Evolutionary conservation across 108 stramenopile genomes (phyloP).

Genomic region (Asterionellopsis glacialis): DNA sequence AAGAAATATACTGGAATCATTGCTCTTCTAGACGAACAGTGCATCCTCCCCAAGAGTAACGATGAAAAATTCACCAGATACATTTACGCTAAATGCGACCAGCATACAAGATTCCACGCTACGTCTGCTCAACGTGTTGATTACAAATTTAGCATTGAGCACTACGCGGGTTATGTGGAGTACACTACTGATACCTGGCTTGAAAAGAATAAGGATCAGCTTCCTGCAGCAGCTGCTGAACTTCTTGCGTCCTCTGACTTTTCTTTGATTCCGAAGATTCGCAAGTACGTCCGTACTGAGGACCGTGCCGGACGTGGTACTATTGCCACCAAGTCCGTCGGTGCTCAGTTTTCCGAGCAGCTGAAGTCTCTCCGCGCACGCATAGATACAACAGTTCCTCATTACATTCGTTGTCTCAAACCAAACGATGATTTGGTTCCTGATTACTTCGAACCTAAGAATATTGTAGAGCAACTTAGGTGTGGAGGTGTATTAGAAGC

Average conservation of each 20-base stretch:
- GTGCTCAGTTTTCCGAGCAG: constrained; percentile 81
- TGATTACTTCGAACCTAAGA: constrained; percentile 81
- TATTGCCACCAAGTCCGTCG: constrained; percentile 75
- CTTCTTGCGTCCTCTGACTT: constrained; percentile 67
- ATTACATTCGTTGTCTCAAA: constrained; percentile 92
- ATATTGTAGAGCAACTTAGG: constrained; percentile 86
- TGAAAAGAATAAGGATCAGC: constrained; percentile 90
- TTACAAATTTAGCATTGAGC: constrained; percentile 80
- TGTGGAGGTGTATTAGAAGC: constrained; percentile 96
- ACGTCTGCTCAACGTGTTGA: constrained; percentile 63
- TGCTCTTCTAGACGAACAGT: constrained; percentile 91
- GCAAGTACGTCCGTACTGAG: constrained; percentile 60
- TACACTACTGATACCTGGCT: constrained; percentile 82
- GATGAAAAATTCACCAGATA: constrained; percentile 89
- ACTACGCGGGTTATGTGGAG: constrained; percentile 88
- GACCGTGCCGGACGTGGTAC: constrained; percentile 69
- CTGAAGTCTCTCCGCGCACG: constrained; percentile 72
- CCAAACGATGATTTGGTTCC: constrained; percentile 84
- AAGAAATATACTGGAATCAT: constrained; percentile 88
- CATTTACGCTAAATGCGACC: constrained; percentile 79
- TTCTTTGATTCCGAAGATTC: constrained; percentile 51
- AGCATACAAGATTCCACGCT: constrained; percentile 65
- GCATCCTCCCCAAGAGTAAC: constrained; percentile 84
- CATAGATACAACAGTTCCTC: constrained; percentile 80
- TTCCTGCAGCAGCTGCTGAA: constrained; percentile 64